Evolutionary conservation across 2,329 filamentous ascomycete genomes (phyloP).

Genomic region (Aulographum hederae): DNA sequence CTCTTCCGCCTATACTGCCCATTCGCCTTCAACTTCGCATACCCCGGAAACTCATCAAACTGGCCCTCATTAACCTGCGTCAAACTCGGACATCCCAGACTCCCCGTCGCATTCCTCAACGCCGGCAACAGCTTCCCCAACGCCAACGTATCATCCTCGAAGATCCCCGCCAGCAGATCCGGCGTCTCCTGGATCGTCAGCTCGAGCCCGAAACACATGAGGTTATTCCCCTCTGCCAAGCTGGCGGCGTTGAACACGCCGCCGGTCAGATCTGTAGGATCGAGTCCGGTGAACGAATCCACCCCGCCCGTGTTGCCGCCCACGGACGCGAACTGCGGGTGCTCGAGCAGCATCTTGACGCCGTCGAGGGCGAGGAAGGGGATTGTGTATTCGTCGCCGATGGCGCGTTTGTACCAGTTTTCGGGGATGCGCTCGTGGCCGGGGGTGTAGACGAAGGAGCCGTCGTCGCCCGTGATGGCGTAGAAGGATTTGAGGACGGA

Average conservation of each 20-base stretch:
- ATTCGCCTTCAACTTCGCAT: background rate
- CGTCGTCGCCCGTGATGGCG: constrained; percentile 15
- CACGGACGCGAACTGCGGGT: constrained; percentile 15
- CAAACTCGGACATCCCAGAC: constrained; percentile 6
- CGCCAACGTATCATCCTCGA: constrained; percentile 13
- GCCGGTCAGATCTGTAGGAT: constrained; percentile 17
- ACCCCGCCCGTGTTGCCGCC: constrained; percentile 18
- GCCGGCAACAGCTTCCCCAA: constrained; percentile 16
- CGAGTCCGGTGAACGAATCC: constrained; percentile 17
- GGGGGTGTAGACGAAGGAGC: constrained; percentile 13
- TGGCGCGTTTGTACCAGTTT: constrained; percentile 18
- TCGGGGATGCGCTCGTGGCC: constrained; percentile 24
- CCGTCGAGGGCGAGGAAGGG: constrained; percentile 11
- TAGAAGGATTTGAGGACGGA: constrained; percentile 21
- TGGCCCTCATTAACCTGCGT: constrained; percentile 2
- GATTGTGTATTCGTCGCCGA: constrained; percentile 14
- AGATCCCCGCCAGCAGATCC: constrained; percentile 22
- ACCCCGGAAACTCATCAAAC: constrained; percentile 5
- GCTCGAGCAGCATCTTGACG: constrained; percentile 8
- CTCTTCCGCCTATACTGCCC: too few relatives aligned
- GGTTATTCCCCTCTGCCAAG: constrained; percentile 29
- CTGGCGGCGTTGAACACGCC: constrained; percentile 24
- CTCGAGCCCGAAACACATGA: constrained; percentile 25
- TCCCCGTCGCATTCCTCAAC: constrained; percentile 8
- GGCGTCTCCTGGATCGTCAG: constrained; percentile 22